Conservation (phyloP, 306 rosid genomes). For the Castanospermum australe region DNA sequence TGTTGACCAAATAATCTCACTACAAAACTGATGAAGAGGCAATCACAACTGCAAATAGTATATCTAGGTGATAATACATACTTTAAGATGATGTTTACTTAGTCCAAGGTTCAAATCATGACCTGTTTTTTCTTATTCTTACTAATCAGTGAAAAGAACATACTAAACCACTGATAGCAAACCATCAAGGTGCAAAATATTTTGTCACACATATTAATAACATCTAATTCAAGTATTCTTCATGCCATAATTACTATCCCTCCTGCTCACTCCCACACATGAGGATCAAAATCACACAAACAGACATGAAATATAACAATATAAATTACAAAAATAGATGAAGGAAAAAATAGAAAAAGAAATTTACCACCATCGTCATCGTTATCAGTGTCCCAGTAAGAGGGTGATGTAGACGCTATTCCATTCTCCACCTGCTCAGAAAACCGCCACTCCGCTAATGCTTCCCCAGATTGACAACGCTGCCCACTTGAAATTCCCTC, state of each 20-base stretch:
- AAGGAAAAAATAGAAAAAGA: neutral
- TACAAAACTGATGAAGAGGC: neutral
- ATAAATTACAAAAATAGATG: neutral
- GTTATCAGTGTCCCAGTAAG: conserved; percentile 95
- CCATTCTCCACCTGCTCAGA: conserved; percentile 99
- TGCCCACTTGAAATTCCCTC: conserved; percentile 81
- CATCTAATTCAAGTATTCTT: neutral
- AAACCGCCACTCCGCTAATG: conserved; percentile 96
- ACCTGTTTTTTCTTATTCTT: neutral
- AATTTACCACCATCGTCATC: conserved; percentile 78
- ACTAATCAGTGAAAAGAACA: neutral
- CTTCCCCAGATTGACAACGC: conserved; percentile 79
- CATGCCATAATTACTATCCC: neutral
- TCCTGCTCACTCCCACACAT: neutral
- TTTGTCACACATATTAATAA: neutral
- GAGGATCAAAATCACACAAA: neutral
- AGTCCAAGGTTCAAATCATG: neutral
- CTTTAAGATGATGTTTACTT: neutral
- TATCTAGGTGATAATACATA: neutral
- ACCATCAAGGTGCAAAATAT: neutral
- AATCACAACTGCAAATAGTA: neutral
- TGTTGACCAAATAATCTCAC: neutral
- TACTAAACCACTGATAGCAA: conserved; percentile 1
- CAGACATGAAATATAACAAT: neutral
- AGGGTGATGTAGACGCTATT: conserved; percentile 87